These are phyloP conservation scores for Xylaria multiplex DNA, from an alignment of 2,329 filamentous ascomycete species.

Conservation along the genomic window DNA sequence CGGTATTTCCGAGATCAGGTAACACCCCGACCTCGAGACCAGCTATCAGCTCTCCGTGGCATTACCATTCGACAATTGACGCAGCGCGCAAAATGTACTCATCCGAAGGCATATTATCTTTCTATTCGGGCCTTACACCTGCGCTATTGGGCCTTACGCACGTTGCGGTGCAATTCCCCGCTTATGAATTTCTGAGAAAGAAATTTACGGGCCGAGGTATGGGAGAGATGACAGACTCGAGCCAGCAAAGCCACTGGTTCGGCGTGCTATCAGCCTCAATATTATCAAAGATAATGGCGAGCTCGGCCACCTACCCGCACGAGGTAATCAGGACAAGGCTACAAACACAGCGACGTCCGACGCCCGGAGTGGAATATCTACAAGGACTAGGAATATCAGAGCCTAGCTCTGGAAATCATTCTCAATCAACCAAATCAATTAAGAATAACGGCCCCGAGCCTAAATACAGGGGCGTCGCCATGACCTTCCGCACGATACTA, in stretches of 20 bases:
- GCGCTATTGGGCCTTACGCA: slow-evolving; percentile 92
- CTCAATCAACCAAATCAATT: slow-evolving; percentile 40
- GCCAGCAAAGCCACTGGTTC: slow-evolving; percentile 75
- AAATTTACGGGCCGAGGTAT: slow-evolving; percentile 90
- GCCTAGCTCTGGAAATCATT: slow-evolving; percentile 60
- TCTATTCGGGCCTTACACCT: slow-evolving; percentile 94
- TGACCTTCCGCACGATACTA: slow-evolving; percentile 85
- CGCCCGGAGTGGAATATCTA: slow-evolving; percentile 63
- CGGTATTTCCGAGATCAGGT: slow-evolving; percentile 58
- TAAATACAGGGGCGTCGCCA: slow-evolving; percentile 81
- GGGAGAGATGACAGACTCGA: slow-evolving; percentile 71
- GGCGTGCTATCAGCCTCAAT: slow-evolving; percentile 91
- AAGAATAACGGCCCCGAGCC: slow-evolving; percentile 33
- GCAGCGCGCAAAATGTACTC: slow-evolving; percentile 96
- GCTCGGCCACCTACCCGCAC: slow-evolving; percentile 95
- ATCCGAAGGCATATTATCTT: slow-evolving; percentile 86
- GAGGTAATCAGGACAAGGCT: slow-evolving; percentile 93
- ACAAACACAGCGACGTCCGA: slow-evolving; percentile 87
- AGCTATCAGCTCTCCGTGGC: slow-evolving; percentile 77
- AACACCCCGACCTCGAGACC: slow-evolving; percentile 66
- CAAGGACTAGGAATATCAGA: slow-evolving; percentile 60
- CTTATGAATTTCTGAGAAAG: slow-evolving; percentile 93
- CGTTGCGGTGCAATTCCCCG: slow-evolving; percentile 95
- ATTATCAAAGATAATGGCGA: slow-evolving; percentile 92
- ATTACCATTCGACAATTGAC: slow-evolving; percentile 89